Evolutionary conservation across 2,329 filamentous ascomycete species (phyloP).

Genomic region (Pseudogymnoascus sp.): DNA sequence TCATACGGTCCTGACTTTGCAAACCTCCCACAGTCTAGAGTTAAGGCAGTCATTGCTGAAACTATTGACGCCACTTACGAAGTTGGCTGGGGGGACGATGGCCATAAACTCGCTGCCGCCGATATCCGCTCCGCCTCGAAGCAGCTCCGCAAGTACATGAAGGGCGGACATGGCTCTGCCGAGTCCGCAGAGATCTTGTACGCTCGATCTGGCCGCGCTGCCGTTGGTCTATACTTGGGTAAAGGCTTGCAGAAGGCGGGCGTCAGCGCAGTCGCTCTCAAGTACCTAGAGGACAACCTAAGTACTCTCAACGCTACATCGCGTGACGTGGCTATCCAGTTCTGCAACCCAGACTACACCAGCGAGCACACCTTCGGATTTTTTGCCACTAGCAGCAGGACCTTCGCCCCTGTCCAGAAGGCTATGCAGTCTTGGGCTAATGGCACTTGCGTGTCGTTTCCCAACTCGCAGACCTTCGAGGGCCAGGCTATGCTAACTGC

Average conservation of each 20-base stretch:
- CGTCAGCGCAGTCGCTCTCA: conserved; percentile 12
- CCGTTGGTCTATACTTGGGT: conserved; percentile 34
- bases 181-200: conserved; percentile 27
- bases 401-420: conserved; percentile 18
- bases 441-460: conserved; percentile 1
- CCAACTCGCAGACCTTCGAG: background rate
- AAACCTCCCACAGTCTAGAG: conserved; percentile 7
- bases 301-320: conserved; percentile 20
- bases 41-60: conserved; percentile 9
- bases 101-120: conserved; percentile 17
- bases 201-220: conserved; percentile 26
- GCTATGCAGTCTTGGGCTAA: conserved; percentile 10
- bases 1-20: conserved; percentile 22
- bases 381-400: conserved; percentile 29
- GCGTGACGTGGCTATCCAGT: conserved; percentile 28
- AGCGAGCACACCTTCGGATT: conserved; percentile 31
- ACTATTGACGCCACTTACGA: conserved; percentile 23
- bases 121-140: conserved; percentile 22
- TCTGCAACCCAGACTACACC: conserved; percentile 29
- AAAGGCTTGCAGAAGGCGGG: conserved; percentile 20
- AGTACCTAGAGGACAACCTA: conserved; percentile 18
- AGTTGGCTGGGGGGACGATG: conserved; percentile 27
- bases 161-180: conserved; percentile 20
- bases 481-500: background rate
- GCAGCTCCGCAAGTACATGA: conserved; percentile 28